phyloP scores from a whole-genome alignment of 1,284 basidiomycete species.

The Fomitopsis palustris region DNA sequence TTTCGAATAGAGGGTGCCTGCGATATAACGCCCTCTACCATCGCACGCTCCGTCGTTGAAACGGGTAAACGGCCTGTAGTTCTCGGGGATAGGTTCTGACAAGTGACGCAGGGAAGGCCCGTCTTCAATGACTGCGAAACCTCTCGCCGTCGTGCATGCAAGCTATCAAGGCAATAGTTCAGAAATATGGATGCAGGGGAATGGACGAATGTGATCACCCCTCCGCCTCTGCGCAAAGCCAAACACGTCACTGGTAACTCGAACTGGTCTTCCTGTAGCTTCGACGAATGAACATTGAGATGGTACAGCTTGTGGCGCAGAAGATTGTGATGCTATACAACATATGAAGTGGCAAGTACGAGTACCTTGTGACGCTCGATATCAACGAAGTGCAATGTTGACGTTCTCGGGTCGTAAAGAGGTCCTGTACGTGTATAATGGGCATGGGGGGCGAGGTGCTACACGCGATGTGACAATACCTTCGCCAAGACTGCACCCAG shows the following conservation, averaged over 20 bases:
- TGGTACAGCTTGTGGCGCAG: conserved; percentile 55
- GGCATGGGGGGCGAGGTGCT: background rate
- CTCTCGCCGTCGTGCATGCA: conserved; percentile 50
- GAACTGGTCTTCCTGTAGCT: conserved; percentile 44
- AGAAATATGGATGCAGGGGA: background rate
- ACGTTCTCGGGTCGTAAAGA: conserved; percentile 51
- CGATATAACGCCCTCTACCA: conserved; percentile 58
- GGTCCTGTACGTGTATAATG: conserved; percentile 40
- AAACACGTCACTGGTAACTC: conserved; percentile 52
- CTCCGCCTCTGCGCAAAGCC: conserved; percentile 43
- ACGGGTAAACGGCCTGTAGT: conserved; percentile 42
- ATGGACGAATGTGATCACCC: conserved; percentile 31
- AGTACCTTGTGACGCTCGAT: conserved; percentile 53
- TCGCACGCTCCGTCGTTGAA: conserved; percentile 75
- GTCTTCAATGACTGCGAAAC: conserved; percentile 49
- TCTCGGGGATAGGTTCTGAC: conserved; percentile 42
- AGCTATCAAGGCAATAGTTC: conserved; percentile 33
- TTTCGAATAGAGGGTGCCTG: conserved; percentile 54
- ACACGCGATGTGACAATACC: conserved; percentile 33
- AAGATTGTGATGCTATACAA: background rate
- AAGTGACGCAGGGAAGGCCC: conserved; percentile 43
- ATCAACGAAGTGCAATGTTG: conserved; percentile 63
- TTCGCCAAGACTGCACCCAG: conserved; percentile 64
- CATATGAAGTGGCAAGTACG: background rate
- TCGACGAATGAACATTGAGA: conserved; percentile 38